These are phyloP conservation scores for Nitzschia inconspicua DNA, from an alignment of 108 stramenopile genomes.

Conservation along the genomic window DNA sequence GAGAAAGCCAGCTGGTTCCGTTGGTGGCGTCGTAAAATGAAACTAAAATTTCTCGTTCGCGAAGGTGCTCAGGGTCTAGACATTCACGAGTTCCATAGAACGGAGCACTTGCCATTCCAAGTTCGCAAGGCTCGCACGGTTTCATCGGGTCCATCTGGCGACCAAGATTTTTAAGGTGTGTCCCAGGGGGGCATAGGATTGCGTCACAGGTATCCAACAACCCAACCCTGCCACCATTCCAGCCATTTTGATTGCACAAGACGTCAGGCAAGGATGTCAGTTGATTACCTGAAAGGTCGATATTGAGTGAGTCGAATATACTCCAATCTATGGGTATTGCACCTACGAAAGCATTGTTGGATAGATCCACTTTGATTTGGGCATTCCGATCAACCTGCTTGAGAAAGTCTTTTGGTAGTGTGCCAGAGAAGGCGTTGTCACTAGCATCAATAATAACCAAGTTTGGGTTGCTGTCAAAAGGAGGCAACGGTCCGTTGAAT, in stretches of 20 bases:
- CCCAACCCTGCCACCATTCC: conserved; percentile 41
- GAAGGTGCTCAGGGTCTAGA: conserved; percentile 11
- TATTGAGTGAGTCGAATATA: conserved; percentile 29
- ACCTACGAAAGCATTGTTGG: conserved; percentile 11
- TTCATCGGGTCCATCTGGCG: conserved; percentile 28
- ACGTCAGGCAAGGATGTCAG: conserved; percentile 46
- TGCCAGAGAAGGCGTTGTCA: conserved; percentile 27
- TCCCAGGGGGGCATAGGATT: conserved; percentile 65
- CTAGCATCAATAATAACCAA: conserved; percentile 3
- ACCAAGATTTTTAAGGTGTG: conserved; percentile 46
- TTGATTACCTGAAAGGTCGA: conserved; percentile 53
- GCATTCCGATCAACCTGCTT: background rate
- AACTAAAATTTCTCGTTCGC: conserved; percentile 37
- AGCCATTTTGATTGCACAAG: conserved; percentile 49
- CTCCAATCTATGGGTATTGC: conserved; percentile 12
- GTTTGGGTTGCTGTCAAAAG: conserved; percentile 8
- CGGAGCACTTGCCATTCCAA: conserved; percentile 37
- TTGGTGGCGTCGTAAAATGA: conserved; percentile 50
- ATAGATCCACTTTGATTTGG: conserved; percentile 15
- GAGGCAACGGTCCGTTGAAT: conserved; percentile 11
- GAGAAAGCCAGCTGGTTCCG: conserved; percentile 45
- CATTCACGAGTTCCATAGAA: conserved; percentile 36
- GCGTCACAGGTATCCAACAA: conserved; percentile 45
- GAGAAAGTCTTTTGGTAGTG: conserved; percentile 18
- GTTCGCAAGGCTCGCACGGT: conserved; percentile 39